Evolutionary conservation across 1,284 basidiomycete species (phyloP).

Genomic region (Cryptococcus depauperatus): DNA sequence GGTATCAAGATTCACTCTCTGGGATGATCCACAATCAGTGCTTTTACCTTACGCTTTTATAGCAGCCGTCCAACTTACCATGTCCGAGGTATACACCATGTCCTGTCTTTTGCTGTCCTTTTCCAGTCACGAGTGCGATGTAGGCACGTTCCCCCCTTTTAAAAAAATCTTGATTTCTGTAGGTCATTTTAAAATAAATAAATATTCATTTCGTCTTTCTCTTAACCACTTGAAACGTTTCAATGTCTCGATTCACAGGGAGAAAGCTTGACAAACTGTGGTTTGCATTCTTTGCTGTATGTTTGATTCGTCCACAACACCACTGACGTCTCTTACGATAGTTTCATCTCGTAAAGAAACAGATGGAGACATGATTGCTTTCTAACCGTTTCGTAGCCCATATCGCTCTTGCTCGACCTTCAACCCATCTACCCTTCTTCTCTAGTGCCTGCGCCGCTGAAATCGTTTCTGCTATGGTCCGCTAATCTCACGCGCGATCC

Average conservation of each 20-base stretch:
- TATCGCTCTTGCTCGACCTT: conserved; percentile 32
- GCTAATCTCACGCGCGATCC: conserved; percentile 34
- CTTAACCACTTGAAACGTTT: too few relatives aligned
- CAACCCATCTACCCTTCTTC: conserved; percentile 36
- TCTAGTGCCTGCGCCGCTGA: conserved; percentile 20
- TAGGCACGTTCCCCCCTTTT: too few relatives aligned
- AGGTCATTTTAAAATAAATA: too few relatives aligned
- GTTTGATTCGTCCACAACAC: conserved; percentile 3
- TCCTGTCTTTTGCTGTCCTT: too few relatives aligned
- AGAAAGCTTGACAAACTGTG: conserved; percentile 29
- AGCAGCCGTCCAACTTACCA: too few relatives aligned
- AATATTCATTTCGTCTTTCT: too few relatives aligned
- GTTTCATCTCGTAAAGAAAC: conserved; percentile 7
- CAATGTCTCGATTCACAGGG: conserved; percentile 25
- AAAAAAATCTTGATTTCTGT: too few relatives aligned
- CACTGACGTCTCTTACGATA: not conserved
- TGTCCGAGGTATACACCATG: too few relatives aligned
- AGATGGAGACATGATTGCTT: not conserved
- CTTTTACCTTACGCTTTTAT: too few relatives aligned
- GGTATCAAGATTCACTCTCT: too few relatives aligned
- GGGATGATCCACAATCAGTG: too few relatives aligned
- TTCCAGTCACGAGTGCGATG: too few relatives aligned
- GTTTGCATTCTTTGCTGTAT: conserved; percentile 34
- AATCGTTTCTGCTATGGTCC: conserved; percentile 30
- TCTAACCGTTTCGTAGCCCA: conserved; percentile 17